These are phyloP conservation scores for Raffaelea arxii DNA, from an alignment of 2,329 filamentous ascomycete genomes.

Conservation along the genomic window DNA sequence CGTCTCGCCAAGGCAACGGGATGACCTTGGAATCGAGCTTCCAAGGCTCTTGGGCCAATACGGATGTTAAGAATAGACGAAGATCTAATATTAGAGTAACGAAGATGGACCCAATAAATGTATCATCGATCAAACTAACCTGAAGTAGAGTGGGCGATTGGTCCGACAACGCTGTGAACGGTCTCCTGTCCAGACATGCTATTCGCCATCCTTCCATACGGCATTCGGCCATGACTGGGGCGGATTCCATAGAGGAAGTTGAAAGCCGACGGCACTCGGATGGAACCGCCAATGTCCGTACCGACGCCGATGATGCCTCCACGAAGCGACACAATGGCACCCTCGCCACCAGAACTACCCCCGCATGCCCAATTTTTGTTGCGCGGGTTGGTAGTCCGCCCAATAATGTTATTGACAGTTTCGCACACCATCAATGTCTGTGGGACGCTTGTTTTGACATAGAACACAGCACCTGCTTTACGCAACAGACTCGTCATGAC, in stretches of 20 bases:
- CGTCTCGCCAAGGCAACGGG: slow-evolving; percentile 50
- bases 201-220: slow-evolving; percentile 14
- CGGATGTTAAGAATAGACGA: slow-evolving; percentile 38
- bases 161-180: slow-evolving; percentile 45
- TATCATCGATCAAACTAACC: background rate
- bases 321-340: slow-evolving; percentile 21
- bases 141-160: slow-evolving; percentile 42
- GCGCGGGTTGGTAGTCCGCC: slow-evolving; percentile 23
- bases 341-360: slow-evolving; percentile 28
- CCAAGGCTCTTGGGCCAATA: slow-evolving; percentile 55
- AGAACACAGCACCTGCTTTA: slow-evolving; percentile 19
- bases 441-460: slow-evolving; percentile 19
- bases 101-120: background rate
- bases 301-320: slow-evolving; percentile 24
- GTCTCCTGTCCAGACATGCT: slow-evolving; percentile 46
- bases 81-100: slow-evolving; percentile 40
- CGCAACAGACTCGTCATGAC: slow-evolving; percentile 19
- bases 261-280: slow-evolving; percentile 21
- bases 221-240: slow-evolving; percentile 17
- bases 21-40: slow-evolving; percentile 53
- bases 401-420: slow-evolving; percentile 25
- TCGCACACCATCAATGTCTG: slow-evolving; percentile 19
- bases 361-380: slow-evolving; percentile 23
- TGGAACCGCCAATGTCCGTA: slow-evolving; percentile 22
- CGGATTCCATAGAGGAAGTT: slow-evolving; percentile 21